A percentile compares a stretch with the other conserved stretches of the same genome.
These are phyloP conservation scores for Podospora didyma DNA, from an alignment of 495 filamentous ascomycete genomes.

Conservation along the genomic window DNA sequence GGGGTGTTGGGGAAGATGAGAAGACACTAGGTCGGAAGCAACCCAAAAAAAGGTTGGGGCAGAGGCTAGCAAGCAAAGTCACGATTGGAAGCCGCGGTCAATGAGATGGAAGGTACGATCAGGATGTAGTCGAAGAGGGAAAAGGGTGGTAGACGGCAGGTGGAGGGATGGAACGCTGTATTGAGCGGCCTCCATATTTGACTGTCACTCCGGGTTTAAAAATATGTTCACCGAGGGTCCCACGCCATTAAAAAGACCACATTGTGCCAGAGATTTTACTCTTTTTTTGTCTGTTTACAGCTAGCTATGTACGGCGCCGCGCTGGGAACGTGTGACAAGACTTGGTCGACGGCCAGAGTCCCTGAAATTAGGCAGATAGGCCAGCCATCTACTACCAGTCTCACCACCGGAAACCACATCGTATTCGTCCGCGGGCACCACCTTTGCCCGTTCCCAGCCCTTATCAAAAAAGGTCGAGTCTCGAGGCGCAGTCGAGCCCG, in stretches of 20 bases:
- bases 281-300: conserved; percentile 24
- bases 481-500: background rate
- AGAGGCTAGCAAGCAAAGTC: too few relatives aligned
- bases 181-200: too few relatives aligned
- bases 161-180: too few relatives aligned
- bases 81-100: too few relatives aligned
- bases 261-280: conserved; percentile 24
- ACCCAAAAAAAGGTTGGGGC: too few relatives aligned
- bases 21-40: background rate
- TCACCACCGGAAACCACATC: background rate
- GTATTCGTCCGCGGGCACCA: background rate
- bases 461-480: background rate
- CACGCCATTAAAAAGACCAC: too few relatives aligned
- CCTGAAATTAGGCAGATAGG: background rate
- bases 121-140: too few relatives aligned
- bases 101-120: too few relatives aligned
- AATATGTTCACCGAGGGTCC: too few relatives aligned
- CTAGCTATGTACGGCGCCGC: conserved; percentile 16
- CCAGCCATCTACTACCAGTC: background rate
- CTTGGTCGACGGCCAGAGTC: background rate
- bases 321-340: background rate
- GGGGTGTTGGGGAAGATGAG: background rate
- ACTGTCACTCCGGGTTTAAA: too few relatives aligned
- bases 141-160: too few relatives aligned
- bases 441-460: background rate